These are phyloP conservation scores for Stephanodiscus triporus DNA, from an alignment of 108 stramenopile species.

Conservation along the genomic window DNA sequence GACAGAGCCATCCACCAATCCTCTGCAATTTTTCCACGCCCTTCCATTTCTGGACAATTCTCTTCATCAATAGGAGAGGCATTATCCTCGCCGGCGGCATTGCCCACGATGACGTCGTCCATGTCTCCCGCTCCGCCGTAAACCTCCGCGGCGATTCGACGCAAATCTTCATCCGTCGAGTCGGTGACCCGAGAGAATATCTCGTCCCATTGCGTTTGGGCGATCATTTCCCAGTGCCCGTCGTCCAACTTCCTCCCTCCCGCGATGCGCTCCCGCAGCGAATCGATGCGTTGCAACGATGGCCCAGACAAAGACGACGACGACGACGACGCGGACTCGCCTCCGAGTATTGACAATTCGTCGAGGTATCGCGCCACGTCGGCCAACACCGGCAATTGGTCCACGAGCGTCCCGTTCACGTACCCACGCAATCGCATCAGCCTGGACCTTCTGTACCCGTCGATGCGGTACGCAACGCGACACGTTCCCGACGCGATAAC, in stretches of 20 bases:
- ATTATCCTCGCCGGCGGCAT: not conserved
- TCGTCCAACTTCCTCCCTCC: slow-evolving; percentile 12
- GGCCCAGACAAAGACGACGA: slow-evolving; percentile 30
- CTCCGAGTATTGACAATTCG: slow-evolving; percentile 74
- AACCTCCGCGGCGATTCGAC: slow-evolving; percentile 35
- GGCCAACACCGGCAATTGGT: slow-evolving; percentile 83
- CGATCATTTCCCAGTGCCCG: slow-evolving; percentile 22
- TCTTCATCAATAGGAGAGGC: not conserved
- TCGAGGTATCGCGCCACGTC: slow-evolving; percentile 83
- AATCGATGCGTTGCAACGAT: slow-evolving; percentile 53
- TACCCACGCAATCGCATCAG: slow-evolving; percentile 78
- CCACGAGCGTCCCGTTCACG: slow-evolving; percentile 67
- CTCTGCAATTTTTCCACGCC: not conserved
- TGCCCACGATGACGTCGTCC: not conserved
- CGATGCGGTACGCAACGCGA: slow-evolving; percentile 71
- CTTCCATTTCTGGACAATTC: not conserved
- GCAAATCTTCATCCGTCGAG: slow-evolving; percentile 42
- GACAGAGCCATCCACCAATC: slow-evolving; percentile 2
- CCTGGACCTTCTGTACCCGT: slow-evolving; percentile 73
- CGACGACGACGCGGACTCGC: slow-evolving; percentile 19
- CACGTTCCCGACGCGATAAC: slow-evolving; percentile 59
- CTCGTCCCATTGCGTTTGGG: slow-evolving; percentile 33
- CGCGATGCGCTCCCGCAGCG: slow-evolving; percentile 47
- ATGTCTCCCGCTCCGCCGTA: slow-evolving; percentile 36
- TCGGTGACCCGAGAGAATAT: slow-evolving; percentile 51